Base-by-base conservation (phyloP, 1,284 basidiomycete species). In the Acaromyces ingoldii region DNA sequence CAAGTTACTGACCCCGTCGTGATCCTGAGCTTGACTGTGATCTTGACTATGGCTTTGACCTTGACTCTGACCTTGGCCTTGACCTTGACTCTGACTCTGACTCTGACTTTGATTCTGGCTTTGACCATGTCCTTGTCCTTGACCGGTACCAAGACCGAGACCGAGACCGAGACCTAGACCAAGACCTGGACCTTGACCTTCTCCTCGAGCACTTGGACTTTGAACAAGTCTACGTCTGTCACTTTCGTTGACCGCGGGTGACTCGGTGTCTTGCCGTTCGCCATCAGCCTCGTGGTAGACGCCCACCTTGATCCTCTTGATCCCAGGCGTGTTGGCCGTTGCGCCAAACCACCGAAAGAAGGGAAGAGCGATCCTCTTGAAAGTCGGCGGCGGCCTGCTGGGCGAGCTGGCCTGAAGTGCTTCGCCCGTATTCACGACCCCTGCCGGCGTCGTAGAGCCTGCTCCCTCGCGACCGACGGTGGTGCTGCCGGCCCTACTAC, bases 271-370 rank as follows among this genome's bases (percentile, higher is more conserved):
- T n/a, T 15, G 24, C 37, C 7, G n/a, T 22, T 48, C 45, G 6
- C 5, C 22, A 25, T 45, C 43, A 7, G 48, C 7, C 36, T 49
- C 48, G 36, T 49, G 51, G 33, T 53, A 50, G 10, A 69, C 64
- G 22, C 64, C 66, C 24, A 69, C 66, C 42, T 69, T 69, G 58
- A 69, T 69, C 51, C 64, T 61, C 9, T 63, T 53, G 31, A 66
- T 66, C 28, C 66, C 66, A 13, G 66, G 66, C 21, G 66, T 69
- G 42, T 69, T 69, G n/a, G 66, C 66, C 11, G 66, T 69, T 1
- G 62, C 59, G 29, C 66, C 66, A 28, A 69, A 69, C 66, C 66
- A 69, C 6, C 66, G 59, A 58, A 69, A 69, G 61, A 69, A 69
- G n/a, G 66, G 66, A 1, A 66, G 59, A 7, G 62, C 49, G 45